These are phyloP conservation scores for Paspalum notatum DNA, from an alignment of 176 grass and related monocot species.

Conservation along the genomic window DNA sequence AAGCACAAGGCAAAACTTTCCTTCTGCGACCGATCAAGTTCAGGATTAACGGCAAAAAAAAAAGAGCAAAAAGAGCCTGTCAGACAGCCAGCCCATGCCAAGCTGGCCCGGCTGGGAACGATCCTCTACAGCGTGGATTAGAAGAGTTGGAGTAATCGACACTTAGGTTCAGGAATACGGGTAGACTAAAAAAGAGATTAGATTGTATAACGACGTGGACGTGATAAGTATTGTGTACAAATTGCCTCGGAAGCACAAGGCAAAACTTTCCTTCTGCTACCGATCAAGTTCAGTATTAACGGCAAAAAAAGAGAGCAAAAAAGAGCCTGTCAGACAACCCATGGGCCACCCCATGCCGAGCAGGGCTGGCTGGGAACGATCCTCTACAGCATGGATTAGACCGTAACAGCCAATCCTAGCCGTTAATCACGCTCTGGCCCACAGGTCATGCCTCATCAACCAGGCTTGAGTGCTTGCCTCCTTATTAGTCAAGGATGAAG, in stretches of 20 bases:
- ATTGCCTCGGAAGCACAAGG: too few species aligned
- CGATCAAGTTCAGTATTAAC: too few species aligned
- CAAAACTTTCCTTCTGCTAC: too few species aligned
- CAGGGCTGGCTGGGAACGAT: not conserved
- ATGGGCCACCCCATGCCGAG: not conserved
- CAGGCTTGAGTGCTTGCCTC: conserved; percentile 9
- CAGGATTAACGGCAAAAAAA: too few species aligned
- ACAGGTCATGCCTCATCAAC: conserved; percentile 11
- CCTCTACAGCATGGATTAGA: not conserved
- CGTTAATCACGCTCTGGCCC: conserved; percentile 37
- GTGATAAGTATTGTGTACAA: too few species aligned
- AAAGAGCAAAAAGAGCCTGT: not conserved
- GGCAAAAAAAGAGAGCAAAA: not conserved
- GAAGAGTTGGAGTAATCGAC: too few species aligned
- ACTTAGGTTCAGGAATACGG: too few species aligned
- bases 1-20: too few species aligned
- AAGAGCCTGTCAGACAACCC: conserved; percentile 9
- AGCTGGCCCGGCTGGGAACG: not conserved
- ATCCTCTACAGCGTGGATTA: not conserved
- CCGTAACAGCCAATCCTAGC: not conserved
- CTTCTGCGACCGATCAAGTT: too few species aligned
- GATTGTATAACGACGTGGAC: too few species aligned
- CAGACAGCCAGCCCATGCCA: not conserved
- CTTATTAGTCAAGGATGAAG: too few species aligned
- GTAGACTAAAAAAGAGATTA: too few species aligned